Evolutionary conservation across 176 grass and related monocot genomes (phyloP).

Genomic region (Musa acuminata): DNA sequence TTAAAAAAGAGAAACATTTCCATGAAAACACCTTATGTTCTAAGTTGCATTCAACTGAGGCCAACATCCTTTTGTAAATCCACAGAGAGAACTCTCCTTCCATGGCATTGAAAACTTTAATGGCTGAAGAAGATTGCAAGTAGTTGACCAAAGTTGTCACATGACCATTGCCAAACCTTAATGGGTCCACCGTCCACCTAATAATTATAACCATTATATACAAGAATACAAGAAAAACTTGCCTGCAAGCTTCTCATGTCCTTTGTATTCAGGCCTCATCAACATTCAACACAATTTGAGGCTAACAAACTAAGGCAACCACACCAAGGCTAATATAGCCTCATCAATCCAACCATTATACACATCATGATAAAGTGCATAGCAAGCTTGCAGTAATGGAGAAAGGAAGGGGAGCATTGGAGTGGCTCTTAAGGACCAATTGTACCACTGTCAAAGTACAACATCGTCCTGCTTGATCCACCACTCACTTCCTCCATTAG

Average conservation of each 20-base stretch:
- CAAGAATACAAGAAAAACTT: not conserved
- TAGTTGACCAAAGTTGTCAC: not conserved
- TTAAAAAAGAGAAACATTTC: too few relatives aligned
- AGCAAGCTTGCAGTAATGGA: not conserved
- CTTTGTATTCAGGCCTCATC: not conserved
- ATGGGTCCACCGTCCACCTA: not conserved
- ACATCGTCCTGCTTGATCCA: not conserved
- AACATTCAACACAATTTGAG: not conserved
- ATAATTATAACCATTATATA: not conserved
- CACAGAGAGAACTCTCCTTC: too few relatives aligned
- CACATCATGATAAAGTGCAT: not conserved
- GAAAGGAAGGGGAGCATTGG: not conserved
- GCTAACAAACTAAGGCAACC: not conserved
- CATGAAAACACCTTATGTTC: too few relatives aligned
- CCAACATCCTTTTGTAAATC: too few relatives aligned
- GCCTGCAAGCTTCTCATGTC: not conserved
- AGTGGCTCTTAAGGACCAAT: not conserved
- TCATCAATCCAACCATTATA: not conserved
- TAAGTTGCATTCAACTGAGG: too few relatives aligned
- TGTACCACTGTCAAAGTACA: constrained; percentile 9
- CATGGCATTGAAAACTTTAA: not conserved
- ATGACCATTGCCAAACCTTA: not conserved
- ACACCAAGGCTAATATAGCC: not conserved
- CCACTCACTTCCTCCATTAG: constrained; percentile 4
- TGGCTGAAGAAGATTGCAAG: not conserved